phyloP scores from a whole-genome alignment of 2,329 filamentous ascomycete genomes.

The Penicillium paneum region DNA sequence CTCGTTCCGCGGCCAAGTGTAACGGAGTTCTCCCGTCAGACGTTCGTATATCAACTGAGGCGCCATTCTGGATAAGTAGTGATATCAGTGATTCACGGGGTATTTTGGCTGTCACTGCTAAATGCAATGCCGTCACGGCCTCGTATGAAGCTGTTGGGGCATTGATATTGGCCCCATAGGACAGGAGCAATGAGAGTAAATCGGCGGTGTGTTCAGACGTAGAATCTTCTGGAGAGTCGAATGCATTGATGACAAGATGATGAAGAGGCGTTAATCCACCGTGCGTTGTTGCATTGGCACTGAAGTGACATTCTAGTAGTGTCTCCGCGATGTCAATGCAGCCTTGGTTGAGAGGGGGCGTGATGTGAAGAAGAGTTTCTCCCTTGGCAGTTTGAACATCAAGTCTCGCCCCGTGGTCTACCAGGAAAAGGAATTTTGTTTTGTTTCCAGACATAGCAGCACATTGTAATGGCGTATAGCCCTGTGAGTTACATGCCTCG shows the following conservation, averaged over 20 bases:
- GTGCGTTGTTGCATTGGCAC: conserved; percentile 17
- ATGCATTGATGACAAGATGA: conserved; percentile 5
- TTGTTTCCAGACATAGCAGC: conserved; percentile 30
- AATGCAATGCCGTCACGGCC: conserved; percentile 28
- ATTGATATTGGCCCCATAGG: conserved; percentile 25
- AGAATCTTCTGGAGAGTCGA: not conserved
- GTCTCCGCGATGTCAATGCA: conserved; percentile 28
- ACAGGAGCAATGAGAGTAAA: conserved; percentile 22
- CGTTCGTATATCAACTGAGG: conserved; percentile 17
- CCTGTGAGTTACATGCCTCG: conserved; percentile 27
- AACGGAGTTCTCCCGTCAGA: conserved; percentile 24
- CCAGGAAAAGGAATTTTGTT: conserved; percentile 25
- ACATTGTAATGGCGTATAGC: conserved; percentile 31
- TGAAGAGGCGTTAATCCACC: conserved; percentile 24
- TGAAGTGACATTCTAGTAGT: conserved; percentile 12
- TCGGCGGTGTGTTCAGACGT: not conserved
- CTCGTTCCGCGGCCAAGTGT: conserved; percentile 28
- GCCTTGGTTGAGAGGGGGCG: conserved; percentile 21
- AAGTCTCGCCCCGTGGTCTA: conserved; percentile 24
- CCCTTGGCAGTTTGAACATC: conserved; percentile 27
- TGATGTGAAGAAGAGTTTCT: conserved; percentile 32
- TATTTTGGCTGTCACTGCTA: conserved; percentile 21
- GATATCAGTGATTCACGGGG: conserved; percentile 18
- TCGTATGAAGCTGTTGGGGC: conserved; percentile 4
- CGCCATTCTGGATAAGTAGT: conserved; percentile 24